phyloP scores from a whole-genome alignment of 164 flowering plant species.

The Magnolia changhungtana region DNA sequence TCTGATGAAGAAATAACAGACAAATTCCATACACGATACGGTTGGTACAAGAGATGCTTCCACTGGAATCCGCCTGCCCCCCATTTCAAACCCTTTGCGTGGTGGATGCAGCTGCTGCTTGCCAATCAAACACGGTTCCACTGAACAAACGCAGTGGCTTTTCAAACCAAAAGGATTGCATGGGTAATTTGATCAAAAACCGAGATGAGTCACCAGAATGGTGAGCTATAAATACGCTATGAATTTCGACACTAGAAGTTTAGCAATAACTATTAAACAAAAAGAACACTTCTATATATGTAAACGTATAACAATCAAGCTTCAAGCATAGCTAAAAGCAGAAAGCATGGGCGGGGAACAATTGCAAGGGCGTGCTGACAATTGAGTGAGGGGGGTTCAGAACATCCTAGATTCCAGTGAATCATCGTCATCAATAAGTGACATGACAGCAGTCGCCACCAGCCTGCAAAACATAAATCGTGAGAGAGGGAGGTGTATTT shows the following conservation, averaged over 20 bases:
- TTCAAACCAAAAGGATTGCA: neutral
- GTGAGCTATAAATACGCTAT: too few relatives aligned
- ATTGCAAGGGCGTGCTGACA: neutral
- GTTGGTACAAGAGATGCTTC: neutral
- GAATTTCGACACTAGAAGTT: too few relatives aligned
- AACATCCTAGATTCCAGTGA: slow-evolving; percentile 10
- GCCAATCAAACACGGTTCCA: neutral
- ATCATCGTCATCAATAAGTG: slow-evolving; percentile 14
- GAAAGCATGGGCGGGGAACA: neutral
- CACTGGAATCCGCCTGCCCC: neutral
- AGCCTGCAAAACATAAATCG: slow-evolving; percentile 8
- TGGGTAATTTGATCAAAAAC: neutral
- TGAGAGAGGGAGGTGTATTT: neutral
- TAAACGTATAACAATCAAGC: neutral
- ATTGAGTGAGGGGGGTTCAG: slow-evolving; percentile 2
- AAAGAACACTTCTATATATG: too few relatives aligned
- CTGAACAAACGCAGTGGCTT: neutral
- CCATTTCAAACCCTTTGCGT: neutral
- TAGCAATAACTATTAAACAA: too few relatives aligned
- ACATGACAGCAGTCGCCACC: slow-evolving; percentile 14
- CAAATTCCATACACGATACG: neutral
- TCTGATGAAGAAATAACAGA: neutral
- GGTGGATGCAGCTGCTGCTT: neutral
- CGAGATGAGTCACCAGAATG: too few relatives aligned
- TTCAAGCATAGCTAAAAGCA: neutral